Conservation (phyloP, 495 filamentous ascomycete species). For the Aspergillus leporis region DNA sequence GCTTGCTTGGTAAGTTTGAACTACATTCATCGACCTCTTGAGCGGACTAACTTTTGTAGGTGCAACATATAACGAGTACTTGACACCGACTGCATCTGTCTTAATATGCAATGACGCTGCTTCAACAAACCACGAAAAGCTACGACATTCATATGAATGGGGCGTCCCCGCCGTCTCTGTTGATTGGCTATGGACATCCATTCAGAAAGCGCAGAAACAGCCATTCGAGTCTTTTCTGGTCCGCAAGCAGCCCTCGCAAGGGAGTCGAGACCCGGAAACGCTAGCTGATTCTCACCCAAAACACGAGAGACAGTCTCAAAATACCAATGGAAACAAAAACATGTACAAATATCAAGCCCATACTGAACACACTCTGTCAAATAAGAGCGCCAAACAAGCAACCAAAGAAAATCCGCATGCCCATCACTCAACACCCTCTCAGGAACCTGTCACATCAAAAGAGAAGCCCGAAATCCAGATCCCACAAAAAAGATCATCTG, state of each 20-base stretch:
- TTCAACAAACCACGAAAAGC: conserved; percentile 69
- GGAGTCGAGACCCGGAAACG: conserved; percentile 20
- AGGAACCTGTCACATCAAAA: not conserved
- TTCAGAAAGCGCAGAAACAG: conserved; percentile 56
- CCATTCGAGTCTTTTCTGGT: conserved; percentile 51
- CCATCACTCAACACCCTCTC: not conserved
- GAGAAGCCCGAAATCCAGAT: not conserved
- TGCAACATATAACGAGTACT: conserved; percentile 72
- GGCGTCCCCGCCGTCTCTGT: conserved; percentile 73
- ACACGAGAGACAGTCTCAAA: not conserved
- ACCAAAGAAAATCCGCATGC: not conserved
- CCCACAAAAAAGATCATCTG: conserved; percentile 19
- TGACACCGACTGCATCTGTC: conserved; percentile 65
- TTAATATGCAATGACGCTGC: conserved; percentile 64
- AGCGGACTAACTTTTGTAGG: conserved; percentile 30
- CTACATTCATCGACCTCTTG: not conserved
- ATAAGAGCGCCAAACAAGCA: not conserved
- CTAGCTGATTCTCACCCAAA: conserved; percentile 23
- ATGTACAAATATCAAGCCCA: not conserved
- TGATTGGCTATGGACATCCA: conserved; percentile 82
- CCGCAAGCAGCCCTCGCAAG: conserved; percentile 31
- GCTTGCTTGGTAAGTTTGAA: conserved; percentile 61
- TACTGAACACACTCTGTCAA: not conserved
- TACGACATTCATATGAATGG: conserved; percentile 70
- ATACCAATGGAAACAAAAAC: not conserved